These are phyloP conservation scores for Eucalyptus marginata DNA, from an alignment of 345 rosid species.

Conservation along the genomic window DNA sequence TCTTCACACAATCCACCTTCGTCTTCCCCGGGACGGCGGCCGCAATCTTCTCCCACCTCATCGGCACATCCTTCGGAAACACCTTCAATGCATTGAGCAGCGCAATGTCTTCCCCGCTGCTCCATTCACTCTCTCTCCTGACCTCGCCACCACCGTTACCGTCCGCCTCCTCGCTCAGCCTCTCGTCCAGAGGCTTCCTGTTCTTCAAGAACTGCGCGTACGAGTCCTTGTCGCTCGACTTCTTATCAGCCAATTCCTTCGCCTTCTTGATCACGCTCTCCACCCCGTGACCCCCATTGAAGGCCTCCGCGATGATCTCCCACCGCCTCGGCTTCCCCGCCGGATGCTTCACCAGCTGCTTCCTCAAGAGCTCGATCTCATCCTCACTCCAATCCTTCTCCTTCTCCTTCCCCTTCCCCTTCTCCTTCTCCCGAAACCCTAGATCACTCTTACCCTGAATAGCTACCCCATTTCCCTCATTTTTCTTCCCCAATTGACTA, in stretches of 20 bases:
- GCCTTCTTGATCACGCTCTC: conserved; percentile 83
- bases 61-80: conserved; percentile 64
- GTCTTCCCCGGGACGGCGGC: conserved; percentile 86
- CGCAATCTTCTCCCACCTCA: conserved; percentile 95
- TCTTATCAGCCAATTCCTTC: conserved; percentile 67
- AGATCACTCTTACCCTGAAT: not conserved
- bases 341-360: conserved; percentile 71
- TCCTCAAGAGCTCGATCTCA: conserved; percentile 65
- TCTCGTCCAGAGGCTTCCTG: conserved; percentile 50
- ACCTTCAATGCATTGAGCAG: conserved; percentile 79
- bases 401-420: conserved; percentile 9
- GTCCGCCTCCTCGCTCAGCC: conserved; percentile 5
- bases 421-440: conserved; percentile 5
- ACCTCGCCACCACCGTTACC: not conserved
- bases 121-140: conserved; percentile 33
- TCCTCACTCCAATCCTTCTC: conserved; percentile 65
- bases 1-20: conserved; percentile 75
- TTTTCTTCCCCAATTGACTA: conserved; percentile 2
- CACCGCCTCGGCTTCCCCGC: conserved; percentile 79
- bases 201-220: conserved; percentile 78
- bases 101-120: conserved; percentile 68
- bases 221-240: conserved; percentile 46
- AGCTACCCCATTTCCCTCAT: not conserved
- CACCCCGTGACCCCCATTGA: conserved; percentile 47
- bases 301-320: conserved; percentile 69